Base-by-base conservation (phyloP, 805 yeast species). In the Crinitomyces ghanaensis region DNA sequence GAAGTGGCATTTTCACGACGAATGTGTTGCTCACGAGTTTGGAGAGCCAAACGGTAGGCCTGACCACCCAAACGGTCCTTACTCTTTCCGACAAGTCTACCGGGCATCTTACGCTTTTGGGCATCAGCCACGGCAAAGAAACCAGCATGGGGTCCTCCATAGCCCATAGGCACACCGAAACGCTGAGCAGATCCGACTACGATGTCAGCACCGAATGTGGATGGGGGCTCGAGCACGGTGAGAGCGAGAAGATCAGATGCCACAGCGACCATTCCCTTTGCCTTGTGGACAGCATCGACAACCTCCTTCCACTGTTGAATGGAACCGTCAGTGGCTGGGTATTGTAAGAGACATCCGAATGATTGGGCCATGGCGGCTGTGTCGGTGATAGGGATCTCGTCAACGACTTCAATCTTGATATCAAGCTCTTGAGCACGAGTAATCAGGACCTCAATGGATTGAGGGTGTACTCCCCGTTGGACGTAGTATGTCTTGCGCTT, bases 131-230 rank as follows among this genome's bases (percentile, higher is more conserved):
- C 93, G 6, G 97, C 83, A 48, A 91, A 86, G 61, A 83, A 91
- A 1, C 95, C 98, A 30, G 98, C 97, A 57, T 91, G 98, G 3
- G 98, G 98, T 14, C 98, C 98, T 51, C 98, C 98, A 54, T 75
- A 91, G 5, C 97, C 98, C 64, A 88, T 72, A 35, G 98, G 97
- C 25, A 88, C 96, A 50, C 98, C 98, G 48, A 91, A 84, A 57
- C 98, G 70, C 66, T 91, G 98, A 4, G 96, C 70, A 6, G 85
- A 74, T 30, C 98, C 98, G 28, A 91, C 63, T 2, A 79, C 95
- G 32, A 91, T 79, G 55, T 91, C 98, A 27, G 97, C 97, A 35
- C 84, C 85, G 49, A 80, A 82, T 26, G 71, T 67, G 13, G 79
- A 63, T 2, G 98, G 98, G 12, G 96, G 81, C 47, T 77, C 74